phyloP scores from a whole-genome alignment of 176 grass and related monocot genomes.

The Rhynchospora pubera region DNA sequence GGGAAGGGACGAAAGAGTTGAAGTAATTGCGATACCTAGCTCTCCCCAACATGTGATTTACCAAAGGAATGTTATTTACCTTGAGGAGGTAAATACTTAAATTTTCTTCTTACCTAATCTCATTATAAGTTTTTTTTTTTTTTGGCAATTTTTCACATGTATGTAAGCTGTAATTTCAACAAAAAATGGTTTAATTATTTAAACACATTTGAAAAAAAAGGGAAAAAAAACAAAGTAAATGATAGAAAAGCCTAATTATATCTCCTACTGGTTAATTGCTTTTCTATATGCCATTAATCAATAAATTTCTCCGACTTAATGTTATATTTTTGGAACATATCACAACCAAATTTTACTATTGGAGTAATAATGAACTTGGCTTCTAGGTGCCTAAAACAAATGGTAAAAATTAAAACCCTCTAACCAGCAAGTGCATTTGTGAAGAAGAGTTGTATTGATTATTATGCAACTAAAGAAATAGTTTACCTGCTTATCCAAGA shows the following conservation, averaged over 20 bases:
- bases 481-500: conserved; percentile 1
- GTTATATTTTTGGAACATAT: neutral
- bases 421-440: neutral
- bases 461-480: neutral
- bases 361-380: neutral
- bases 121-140: neutral
- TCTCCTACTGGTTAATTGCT: neutral
- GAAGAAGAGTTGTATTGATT: neutral
- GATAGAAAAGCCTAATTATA: neutral
- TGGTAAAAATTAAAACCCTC: neutral
- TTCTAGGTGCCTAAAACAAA: neutral
- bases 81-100: conserved; percentile 54
- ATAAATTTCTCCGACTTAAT: too few relatives aligned
- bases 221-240: neutral
- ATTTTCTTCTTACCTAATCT: neutral
- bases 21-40: conserved; percentile 89
- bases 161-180: neutral
- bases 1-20: conserved; percentile 78
- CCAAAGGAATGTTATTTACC: conserved; percentile 78
- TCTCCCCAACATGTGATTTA: conserved; percentile 48
- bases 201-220: neutral
- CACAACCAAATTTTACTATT: neutral
- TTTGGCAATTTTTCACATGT: neutral
- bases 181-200: neutral
- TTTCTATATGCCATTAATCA: neutral